Percentiles rank a stretch among this genome's conserved stretches.
Conservation (phyloP, 1,139 yeast species). For the Pneumocystis oryctolagi region DNA sequence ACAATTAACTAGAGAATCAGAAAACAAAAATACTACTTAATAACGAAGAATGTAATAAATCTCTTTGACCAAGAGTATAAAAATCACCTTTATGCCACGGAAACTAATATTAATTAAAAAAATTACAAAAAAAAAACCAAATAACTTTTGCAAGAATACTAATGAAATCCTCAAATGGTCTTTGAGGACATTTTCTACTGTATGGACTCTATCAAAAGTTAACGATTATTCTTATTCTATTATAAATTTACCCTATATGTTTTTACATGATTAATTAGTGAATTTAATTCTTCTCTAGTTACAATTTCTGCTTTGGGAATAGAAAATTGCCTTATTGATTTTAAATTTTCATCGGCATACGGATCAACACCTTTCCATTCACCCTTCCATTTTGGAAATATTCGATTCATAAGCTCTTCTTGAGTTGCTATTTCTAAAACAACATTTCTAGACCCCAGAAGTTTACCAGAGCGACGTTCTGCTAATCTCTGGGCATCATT, state of each 20-base stretch:
- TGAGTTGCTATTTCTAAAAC: not conserved
- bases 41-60: not conserved
- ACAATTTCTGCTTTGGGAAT: slow-evolving; percentile 1
- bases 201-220: not conserved
- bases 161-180: slow-evolving; percentile 1
- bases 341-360: not conserved
- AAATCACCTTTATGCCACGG: slow-evolving; percentile 2
- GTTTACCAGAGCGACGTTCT: slow-evolving; percentile 4
- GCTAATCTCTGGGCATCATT: slow-evolving; percentile 11
- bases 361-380: slow-evolving; percentile 2
- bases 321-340: not conserved
- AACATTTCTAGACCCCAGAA: slow-evolving; percentile 8
- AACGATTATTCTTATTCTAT: not conserved
- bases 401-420: slow-evolving; percentile 1
- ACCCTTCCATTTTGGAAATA: slow-evolving; percentile 2
- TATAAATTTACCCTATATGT: not conserved
- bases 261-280: slow-evolving; percentile 1
- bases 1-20: not conserved
- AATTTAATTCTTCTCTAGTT: slow-evolving; percentile 3
- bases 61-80: not conserved
- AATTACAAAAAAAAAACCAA: not conserved
- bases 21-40: not conserved
- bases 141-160: slow-evolving; percentile 1
- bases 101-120: not conserved
- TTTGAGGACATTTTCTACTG: not conserved